Percentiles rank a stretch among this genome's conserved stretches.
phyloP scores from a whole-genome alignment of 1,284 basidiomycete species.

The Leccinum variabile region DNA sequence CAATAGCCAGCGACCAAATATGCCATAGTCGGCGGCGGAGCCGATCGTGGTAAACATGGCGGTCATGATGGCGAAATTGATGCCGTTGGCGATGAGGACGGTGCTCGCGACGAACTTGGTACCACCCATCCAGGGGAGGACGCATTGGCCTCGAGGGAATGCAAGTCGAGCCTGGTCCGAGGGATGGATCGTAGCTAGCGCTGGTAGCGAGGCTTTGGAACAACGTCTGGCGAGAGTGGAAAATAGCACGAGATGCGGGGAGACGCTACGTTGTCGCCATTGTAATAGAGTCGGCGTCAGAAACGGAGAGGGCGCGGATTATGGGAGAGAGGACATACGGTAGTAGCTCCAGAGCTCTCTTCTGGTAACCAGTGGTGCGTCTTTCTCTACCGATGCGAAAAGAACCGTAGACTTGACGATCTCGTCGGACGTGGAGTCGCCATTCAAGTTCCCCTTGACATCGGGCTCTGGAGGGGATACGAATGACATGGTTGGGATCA shows the following conservation, averaged over 20 bases:
- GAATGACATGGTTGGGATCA: conserved; percentile 10
- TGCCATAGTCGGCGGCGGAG: conserved; percentile 79
- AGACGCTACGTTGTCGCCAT: conserved; percentile 60
- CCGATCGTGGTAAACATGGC: conserved; percentile 80
- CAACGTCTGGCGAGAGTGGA: conserved; percentile 46
- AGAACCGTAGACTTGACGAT: conserved; percentile 5
- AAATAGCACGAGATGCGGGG: background rate
- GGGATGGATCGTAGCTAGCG: conserved; percentile 67
- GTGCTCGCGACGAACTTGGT: conserved; percentile 72
- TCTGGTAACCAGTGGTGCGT: conserved; percentile 59
- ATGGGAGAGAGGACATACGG: conserved; percentile 35
- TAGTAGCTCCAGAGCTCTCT: conserved; percentile 75
- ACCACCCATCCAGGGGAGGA: conserved; percentile 70
- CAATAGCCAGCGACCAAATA: conserved; percentile 75
- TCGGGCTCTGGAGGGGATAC: conserved; percentile 6
- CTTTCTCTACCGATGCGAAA: conserved; percentile 39
- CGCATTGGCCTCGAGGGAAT: conserved; percentile 64
- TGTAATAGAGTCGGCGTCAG: conserved; percentile 51
- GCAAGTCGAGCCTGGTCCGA: conserved; percentile 68
- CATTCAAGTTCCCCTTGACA: background rate
- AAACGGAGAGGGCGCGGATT: background rate
- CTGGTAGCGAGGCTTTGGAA: conserved; percentile 70
- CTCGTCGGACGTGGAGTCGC: background rate
- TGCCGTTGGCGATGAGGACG: conserved; percentile 72
- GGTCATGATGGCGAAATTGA: conserved; percentile 80